Evolutionary conservation across 306 rosid species (phyloP).

Genomic region (Luffa aegyptiaca): DNA sequence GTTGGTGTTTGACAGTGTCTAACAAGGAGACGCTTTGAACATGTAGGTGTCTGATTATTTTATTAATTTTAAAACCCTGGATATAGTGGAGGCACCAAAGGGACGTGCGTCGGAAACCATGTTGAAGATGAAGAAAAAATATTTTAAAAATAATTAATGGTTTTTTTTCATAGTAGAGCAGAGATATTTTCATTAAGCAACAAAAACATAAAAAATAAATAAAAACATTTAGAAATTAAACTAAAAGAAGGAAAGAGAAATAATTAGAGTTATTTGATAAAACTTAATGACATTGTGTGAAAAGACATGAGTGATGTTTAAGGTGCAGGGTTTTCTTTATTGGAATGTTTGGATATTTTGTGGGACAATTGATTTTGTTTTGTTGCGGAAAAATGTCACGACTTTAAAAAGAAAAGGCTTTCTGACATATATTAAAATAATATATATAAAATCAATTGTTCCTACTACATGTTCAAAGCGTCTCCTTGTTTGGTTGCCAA

Average conservation of each 20-base stretch:
- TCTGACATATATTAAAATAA: too few relatives aligned
- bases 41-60: background rate
- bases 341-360: background rate
- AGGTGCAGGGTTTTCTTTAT: background rate
- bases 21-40: background rate
- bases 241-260: too few relatives aligned
- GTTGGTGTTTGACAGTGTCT: background rate
- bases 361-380: background rate
- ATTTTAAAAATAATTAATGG: too few relatives aligned
- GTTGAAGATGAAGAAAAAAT: background rate
- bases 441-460: too few relatives aligned
- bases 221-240: too few relatives aligned
- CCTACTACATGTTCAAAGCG: too few relatives aligned
- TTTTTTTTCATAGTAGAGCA: too few relatives aligned
- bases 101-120: background rate
- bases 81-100: background rate
- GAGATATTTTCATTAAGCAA: too few relatives aligned
- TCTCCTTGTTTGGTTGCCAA: too few relatives aligned
- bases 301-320: background rate
- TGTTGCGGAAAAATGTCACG: background rate
- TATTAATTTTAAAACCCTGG: background rate
- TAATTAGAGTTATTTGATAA: too few relatives aligned
- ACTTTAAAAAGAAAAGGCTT: too few relatives aligned
- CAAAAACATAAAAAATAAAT: too few relatives aligned
- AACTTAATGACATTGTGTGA: background rate